Evolutionary conservation across 176 grass and related monocot species (phyloP).

Genomic region (Thinopyrum elongatum): DNA sequence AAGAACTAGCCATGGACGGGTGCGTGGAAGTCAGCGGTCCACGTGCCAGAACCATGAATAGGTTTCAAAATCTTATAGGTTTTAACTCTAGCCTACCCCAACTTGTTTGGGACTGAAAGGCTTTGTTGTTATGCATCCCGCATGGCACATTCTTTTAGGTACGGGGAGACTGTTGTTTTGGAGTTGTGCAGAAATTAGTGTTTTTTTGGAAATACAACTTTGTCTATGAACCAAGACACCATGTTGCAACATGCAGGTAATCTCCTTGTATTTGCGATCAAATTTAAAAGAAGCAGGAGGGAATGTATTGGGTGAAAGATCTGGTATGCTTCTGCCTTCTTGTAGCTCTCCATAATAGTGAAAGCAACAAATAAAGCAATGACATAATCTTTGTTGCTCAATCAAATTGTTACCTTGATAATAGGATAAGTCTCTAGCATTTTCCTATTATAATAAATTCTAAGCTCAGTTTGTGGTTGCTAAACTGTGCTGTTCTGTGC

Average conservation of each 20-base stretch:
- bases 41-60: too few relatives aligned
- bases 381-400: conserved; percentile 30
- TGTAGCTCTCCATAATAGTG: neutral
- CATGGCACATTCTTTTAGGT: neutral
- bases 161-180: neutral
- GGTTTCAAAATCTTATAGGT: too few relatives aligned
- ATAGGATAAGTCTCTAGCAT: neutral
- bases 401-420: conserved; percentile 12
- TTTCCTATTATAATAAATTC: neutral
- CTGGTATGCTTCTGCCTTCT: conserved; percentile 47
- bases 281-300: conserved; percentile 56
- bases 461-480: neutral
- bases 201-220: neutral
- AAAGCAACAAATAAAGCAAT: conserved; percentile 14
- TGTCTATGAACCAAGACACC: neutral
- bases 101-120: too few relatives aligned
- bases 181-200: neutral
- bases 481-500: neutral
- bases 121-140: too few relatives aligned
- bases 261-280: conserved; percentile 86
- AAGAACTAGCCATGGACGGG: too few relatives aligned
- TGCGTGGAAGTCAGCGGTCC: too few relatives aligned
- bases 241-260: conserved; percentile 55
- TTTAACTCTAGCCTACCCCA: too few relatives aligned
- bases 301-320: conserved; percentile 35